Conservation (phyloP, 2,329 filamentous ascomycete genomes). For the Xylaria sp. region DNA sequence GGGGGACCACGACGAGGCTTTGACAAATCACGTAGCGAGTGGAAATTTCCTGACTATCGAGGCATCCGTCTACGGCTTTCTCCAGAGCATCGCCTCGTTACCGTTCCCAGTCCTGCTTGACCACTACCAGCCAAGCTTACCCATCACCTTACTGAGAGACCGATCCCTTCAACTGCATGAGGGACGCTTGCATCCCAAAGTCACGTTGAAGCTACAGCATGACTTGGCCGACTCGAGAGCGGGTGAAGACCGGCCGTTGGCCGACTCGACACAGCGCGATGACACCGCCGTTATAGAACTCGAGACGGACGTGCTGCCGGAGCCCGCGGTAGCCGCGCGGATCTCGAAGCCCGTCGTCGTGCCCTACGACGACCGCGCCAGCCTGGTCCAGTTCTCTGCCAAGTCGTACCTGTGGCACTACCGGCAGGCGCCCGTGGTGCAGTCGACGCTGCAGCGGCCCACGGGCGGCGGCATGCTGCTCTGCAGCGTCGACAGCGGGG, state of each 20-base stretch:
- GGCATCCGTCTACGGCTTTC: conserved; percentile 45
- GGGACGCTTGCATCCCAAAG: conserved; percentile 43
- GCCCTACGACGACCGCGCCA: conserved; percentile 34
- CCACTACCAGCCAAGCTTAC: conserved; percentile 44
- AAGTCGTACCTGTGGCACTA: conserved; percentile 26
- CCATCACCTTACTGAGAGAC: conserved; percentile 41
- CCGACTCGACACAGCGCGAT: conserved; percentile 21
- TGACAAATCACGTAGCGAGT: background rate
- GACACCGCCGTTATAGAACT: conserved; percentile 36
- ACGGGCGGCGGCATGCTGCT: conserved; percentile 42
- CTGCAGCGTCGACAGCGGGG: conserved; percentile 46
- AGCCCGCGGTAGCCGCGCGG: conserved; percentile 41
- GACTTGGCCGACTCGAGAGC: conserved; percentile 35
- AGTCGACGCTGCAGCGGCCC: conserved; percentile 40
- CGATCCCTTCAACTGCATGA: conserved; percentile 42
- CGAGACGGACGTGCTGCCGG: conserved; percentile 45
- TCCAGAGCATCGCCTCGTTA: conserved; percentile 37
- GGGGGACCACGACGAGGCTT: background rate
- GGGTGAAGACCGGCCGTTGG: background rate
- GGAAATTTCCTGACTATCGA: conserved; percentile 43
- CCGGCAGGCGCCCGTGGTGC: conserved; percentile 31
- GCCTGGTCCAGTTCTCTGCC: conserved; percentile 43
- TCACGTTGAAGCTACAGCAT: conserved; percentile 44
- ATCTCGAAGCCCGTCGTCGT: conserved; percentile 40
- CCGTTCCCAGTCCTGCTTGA: conserved; percentile 40